Percentiles rank a stretch among this genome's conserved stretches.
phyloP scores from a whole-genome alignment of 2,329 filamentous ascomycete genomes.

The Amauroascus verrucosus region DNA sequence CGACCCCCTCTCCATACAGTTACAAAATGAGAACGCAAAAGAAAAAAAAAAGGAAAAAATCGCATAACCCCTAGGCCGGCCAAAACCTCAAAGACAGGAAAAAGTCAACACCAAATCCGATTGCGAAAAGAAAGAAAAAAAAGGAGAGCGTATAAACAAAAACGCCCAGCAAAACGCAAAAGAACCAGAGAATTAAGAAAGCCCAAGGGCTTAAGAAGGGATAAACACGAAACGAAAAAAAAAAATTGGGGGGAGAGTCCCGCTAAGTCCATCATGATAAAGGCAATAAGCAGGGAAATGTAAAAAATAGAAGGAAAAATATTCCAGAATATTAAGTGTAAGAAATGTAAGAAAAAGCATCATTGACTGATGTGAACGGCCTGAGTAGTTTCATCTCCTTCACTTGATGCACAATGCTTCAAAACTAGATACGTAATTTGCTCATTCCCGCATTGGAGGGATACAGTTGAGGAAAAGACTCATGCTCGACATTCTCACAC shows the following conservation, averaged over 20 bases:
- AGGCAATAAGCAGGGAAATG: background rate
- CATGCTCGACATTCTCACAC: background rate
- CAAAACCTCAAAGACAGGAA: too few relatives aligned
- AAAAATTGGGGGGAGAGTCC: background rate
- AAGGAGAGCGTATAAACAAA: background rate
- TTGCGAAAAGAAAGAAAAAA: background rate
- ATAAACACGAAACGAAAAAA: background rate
- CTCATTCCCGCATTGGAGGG: background rate
- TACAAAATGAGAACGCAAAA: too few relatives aligned
- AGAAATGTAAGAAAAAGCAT: background rate
- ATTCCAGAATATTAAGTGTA: background rate
- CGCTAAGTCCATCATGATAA: background rate
- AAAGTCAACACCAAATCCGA: too few relatives aligned
- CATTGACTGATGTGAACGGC: background rate
- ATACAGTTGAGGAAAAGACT: background rate
- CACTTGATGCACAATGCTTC: background rate
- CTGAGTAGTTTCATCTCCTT: background rate
- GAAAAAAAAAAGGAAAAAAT: too few relatives aligned
- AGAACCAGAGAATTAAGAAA: too few relatives aligned
- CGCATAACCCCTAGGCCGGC: background rate
- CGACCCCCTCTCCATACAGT: too few relatives aligned
- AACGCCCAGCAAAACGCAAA: background rate
- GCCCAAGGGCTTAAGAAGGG: background rate
- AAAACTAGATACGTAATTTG: background rate
- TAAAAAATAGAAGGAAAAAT: background rate